Evolutionary conservation across 495 filamentous ascomycete genomes (phyloP), one percentile per base, ranked within the genome.

Genomic region (Neurospora tetrasperma): DNA sequence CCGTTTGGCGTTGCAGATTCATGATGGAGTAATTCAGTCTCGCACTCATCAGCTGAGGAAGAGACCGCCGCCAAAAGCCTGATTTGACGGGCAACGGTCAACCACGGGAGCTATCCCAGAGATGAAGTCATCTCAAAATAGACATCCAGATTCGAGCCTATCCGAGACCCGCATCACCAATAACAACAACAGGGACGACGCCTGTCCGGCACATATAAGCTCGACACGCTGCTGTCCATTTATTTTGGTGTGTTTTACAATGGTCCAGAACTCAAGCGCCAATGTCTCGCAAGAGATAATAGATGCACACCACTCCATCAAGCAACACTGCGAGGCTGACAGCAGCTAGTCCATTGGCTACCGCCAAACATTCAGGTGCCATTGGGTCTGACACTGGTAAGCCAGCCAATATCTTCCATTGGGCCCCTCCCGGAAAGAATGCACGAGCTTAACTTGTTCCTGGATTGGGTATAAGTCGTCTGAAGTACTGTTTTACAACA

Each of bases 361-460:
- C 54, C 12, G 5, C 54, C 18, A 1, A 66, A 66, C 1, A 16
- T 35, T 6, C 6, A 31, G 27, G 54, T 66, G 54, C 27, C 27
- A 66, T 66, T 66, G 54, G 54, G 27, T 35, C 54, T 27, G 54
- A 62, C 54, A 7, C 12, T 62, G 54, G 27, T 35, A 23, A 62
- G 54, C 27, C 27, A 14, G 54, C 54, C 54, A 62, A 16, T 18
- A 9, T 5, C 8, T 8, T 35, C 16, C 27, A 62, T 35, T 62
- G 27, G 27, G 27, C 1, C 31, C 27, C 35, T 66, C 54, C 35
- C 14, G 2, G 35, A 18, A 18, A 6, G 54, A 27, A 35, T 66
- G 35, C 54, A 66, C 54, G 54, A 9, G 27, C 54, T 66, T 62
- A 71, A 73, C 71, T 70, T 69, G 71, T 77, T 71, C 74, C 76